phyloP scores from a whole-genome alignment of 495 filamentous ascomycete species.

The Pseudotulostoma volvatum region DNA sequence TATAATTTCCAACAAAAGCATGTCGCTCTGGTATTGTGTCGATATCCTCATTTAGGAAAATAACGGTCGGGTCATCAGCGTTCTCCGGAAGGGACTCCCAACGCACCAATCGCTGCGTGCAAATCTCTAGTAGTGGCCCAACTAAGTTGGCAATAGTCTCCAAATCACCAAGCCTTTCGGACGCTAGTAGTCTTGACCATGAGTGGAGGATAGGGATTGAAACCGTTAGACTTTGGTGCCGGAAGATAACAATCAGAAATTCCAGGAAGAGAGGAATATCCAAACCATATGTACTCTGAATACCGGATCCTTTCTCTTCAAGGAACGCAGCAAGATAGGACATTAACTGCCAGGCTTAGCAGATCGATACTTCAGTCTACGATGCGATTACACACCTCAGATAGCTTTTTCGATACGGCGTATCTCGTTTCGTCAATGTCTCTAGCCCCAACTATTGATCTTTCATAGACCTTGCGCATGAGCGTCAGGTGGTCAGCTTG shows the following conservation, averaged over 20 bases:
- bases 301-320: slow-evolving; percentile 52
- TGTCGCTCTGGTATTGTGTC: slow-evolving; percentile 90
- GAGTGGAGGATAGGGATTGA: slow-evolving; percentile 85
- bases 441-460: slow-evolving; percentile 60
- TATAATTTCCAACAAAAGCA: slow-evolving; percentile 93
- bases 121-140: slow-evolving; percentile 60
- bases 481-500: slow-evolving; percentile 49
- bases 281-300: slow-evolving; percentile 31
- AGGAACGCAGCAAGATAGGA: slow-evolving; percentile 71
- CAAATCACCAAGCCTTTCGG: slow-evolving; percentile 43
- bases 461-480: slow-evolving; percentile 63
- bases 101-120: slow-evolving; percentile 57
- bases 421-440: slow-evolving; percentile 86
- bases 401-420: slow-evolving; percentile 78
- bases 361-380: no score
- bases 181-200: slow-evolving; percentile 66
- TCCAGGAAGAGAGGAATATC: slow-evolving; percentile 65
- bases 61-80: slow-evolving; percentile 57
- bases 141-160: slow-evolving; percentile 54
- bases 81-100: slow-evolving; percentile 76
- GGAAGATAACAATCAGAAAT: slow-evolving; percentile 61
- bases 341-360: slow-evolving; percentile 43
- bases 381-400: slow-evolving; percentile 44
- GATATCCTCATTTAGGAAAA: slow-evolving; percentile 80
- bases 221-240: slow-evolving; percentile 73